phyloP scores from a whole-genome alignment of 768 basidiomycete genomes.

The Russula sp. region DNA sequence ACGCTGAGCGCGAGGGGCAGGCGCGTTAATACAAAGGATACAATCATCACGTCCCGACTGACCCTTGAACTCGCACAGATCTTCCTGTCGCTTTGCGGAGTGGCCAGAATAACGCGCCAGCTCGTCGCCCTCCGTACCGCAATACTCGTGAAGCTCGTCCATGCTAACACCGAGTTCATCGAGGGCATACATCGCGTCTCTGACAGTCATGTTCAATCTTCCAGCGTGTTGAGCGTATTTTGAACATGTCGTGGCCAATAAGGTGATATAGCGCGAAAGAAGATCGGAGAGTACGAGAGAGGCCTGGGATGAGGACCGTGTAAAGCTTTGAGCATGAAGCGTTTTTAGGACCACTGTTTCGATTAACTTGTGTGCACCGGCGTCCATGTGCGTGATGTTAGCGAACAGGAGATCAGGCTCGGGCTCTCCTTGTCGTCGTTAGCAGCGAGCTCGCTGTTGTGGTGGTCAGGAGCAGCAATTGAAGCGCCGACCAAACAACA shows the following conservation, averaged over 20 bases:
- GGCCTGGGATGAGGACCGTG: conserved; percentile 69
- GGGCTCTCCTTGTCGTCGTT: conserved; percentile 21
- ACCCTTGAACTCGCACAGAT: conserved; percentile 69
- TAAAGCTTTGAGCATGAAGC: conserved; percentile 72
- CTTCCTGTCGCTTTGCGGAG: conserved; percentile 60
- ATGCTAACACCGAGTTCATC: conserved; percentile 69
- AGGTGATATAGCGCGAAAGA: conserved; percentile 63
- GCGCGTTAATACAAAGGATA: conserved; percentile 27
- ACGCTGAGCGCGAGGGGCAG: conserved; percentile 39
- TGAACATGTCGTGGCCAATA: conserved; percentile 61
- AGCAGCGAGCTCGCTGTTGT: conserved; percentile 23
- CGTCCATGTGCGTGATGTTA: conserved; percentile 39
- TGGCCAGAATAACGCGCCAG: conserved; percentile 61
- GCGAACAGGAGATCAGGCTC: background rate
- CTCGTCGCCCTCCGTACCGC: conserved; percentile 60
- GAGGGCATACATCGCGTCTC: conserved; percentile 60
- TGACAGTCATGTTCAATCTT: conserved; percentile 47
- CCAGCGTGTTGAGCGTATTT: conserved; percentile 73
- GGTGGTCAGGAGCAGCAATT: conserved; percentile 26
- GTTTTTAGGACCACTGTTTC: conserved; percentile 64
- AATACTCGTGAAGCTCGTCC: conserved; percentile 66
- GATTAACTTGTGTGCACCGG: conserved; percentile 51
- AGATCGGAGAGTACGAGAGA: conserved; percentile 66
- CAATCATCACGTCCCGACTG: conserved; percentile 32
- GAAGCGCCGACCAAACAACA: conserved; percentile 21